Base-by-base conservation (phyloP, 2,329 filamentous ascomycete species). In the Sarocladium kiliense region DNA sequence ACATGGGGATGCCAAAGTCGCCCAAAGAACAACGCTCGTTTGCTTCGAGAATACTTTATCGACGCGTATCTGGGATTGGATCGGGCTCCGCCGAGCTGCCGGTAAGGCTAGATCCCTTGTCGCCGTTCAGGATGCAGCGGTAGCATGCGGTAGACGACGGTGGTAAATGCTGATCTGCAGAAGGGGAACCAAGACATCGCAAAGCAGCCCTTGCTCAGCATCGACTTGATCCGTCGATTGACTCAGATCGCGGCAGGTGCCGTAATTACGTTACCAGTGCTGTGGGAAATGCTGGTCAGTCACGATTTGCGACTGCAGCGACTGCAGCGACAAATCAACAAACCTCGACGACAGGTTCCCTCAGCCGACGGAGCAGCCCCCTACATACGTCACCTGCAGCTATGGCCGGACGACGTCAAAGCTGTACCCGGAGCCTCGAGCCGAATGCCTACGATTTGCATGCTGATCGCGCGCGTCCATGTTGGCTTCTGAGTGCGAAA, bases 41-140 rank as follows among this genome's bases (percentile, higher is more conserved):
- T 36, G 47, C 47, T 51, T 51, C 47, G 47, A 51, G 47, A 51
- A 51, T 36, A 51, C 47, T 36, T 36, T 51, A 36, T 51, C 19
- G 19, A 14, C 26, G 27, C 47, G 14, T 5, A 34, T 51, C 47
- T 51, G 47, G 47, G n/a, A 23, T 19, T 51, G 47, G 47, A 51
- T 51, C 47, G 47, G 47, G 11, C 47, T 23, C 47, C 26, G 47
- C 47, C 47, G 47, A 21, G 47, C 47, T 51, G 47, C 18, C 47
- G 47, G 47, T 36, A 51, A 51, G 47, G 30, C 47, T 51, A 51
- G 27, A 18, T 32, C 44, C 44, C 44, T 36, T 27, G 47, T 23
- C 26, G 47, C 47, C 47, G 47, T 51, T 36, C 47, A 51, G 47
- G 47, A 51, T 36, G 27, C 47, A 36, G 10, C 18, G 44, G 44